These are phyloP conservation scores for Carallia brachiata DNA, from an alignment of 345 rosid genomes.

Conservation along the genomic window DNA sequence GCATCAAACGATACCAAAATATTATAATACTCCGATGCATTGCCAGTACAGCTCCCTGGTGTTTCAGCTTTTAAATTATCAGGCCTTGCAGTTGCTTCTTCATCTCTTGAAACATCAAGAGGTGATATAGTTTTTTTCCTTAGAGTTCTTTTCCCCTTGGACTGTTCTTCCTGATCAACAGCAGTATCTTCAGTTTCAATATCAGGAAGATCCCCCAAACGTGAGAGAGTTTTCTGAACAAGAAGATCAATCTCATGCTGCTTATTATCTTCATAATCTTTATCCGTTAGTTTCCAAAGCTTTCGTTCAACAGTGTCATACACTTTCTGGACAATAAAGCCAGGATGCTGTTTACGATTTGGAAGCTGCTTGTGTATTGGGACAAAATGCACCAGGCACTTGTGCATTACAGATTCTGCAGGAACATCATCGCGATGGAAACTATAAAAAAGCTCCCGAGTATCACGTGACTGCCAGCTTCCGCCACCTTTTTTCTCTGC, in stretches of 20 bases:
- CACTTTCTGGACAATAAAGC: constrained; percentile 87
- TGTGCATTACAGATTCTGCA: constrained; percentile 97
- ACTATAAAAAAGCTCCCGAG: constrained; percentile 88
- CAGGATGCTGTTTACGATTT: constrained; percentile 71
- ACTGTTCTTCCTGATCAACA: constrained; percentile 49
- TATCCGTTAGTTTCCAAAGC: constrained; percentile 72
- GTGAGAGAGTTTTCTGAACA: constrained; percentile 65
- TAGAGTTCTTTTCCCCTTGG: constrained; percentile 46
- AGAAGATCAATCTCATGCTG: constrained; percentile 78
- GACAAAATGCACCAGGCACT: constrained; percentile 91
- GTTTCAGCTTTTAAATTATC: constrained; percentile 65
- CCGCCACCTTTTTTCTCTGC: constrained; percentile 94
- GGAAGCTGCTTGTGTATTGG: constrained; percentile 89
- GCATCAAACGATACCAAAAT: constrained; percentile 59
- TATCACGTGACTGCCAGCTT: constrained; percentile 81
- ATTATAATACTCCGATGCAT: constrained; percentile 45
- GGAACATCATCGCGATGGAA: constrained; percentile 96
- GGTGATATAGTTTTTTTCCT: constrained; percentile 53
- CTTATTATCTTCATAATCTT: constrained; percentile 66
- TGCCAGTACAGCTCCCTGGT: constrained; percentile 77
- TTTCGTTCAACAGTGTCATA: constrained; percentile 62
- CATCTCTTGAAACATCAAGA: constrained; percentile 81
- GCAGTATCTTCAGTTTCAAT: constrained; percentile 41
- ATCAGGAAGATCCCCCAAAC: constrained; percentile 68
- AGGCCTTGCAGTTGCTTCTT: constrained; percentile 39